These are phyloP conservation scores for Diplotaxis tenuifolia DNA, from an alignment of 345 rosid genomes.

Conservation along the genomic window DNA sequence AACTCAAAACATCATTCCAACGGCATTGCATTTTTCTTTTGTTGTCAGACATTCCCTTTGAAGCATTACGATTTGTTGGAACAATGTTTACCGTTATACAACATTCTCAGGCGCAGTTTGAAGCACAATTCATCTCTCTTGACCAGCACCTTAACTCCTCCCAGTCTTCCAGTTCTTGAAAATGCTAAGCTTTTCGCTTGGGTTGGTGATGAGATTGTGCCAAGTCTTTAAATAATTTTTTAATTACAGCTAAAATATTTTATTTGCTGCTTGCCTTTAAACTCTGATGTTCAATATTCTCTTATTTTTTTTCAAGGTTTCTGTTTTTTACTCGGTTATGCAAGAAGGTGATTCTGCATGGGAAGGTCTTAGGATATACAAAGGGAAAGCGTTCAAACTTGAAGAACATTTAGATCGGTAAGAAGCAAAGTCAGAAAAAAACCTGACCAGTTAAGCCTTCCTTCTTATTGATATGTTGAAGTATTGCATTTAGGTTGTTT, in stretches of 20 bases:
- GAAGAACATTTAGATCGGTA: conserved; percentile 87
- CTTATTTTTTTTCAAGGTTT: conserved; percentile 57
- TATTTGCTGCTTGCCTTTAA: not conserved
- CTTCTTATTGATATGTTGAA: not conserved
- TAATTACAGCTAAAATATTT: too few species aligned
- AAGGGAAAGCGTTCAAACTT: conserved; percentile 72
- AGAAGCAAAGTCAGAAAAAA: conserved; percentile 4
- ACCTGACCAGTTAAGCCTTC: not conserved
- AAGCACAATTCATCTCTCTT: conserved; percentile 45
- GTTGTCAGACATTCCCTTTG: conserved; percentile 67
- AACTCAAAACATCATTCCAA: conserved; percentile 9
- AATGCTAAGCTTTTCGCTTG: conserved; percentile 78
- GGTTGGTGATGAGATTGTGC: conserved; percentile 88
- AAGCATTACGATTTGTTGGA: conserved; percentile 67
- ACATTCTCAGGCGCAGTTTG: conserved; percentile 60
- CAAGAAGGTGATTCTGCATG: conserved; percentile 92
- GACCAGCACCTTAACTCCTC: conserved; percentile 50
- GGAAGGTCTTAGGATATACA: conserved; percentile 82
- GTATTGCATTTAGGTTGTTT: conserved; percentile 50
- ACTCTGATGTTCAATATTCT: not conserved
- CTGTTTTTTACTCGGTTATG: conserved; percentile 81
- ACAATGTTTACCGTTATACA: conserved; percentile 78
- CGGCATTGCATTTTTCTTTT: not conserved
- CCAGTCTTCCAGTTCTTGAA: conserved; percentile 76
- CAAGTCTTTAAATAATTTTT: conserved; percentile 48